Percentiles rank a stretch among this genome's conserved stretches.
These are phyloP conservation scores for Arthrobotrys sinensis DNA, from an alignment of 2,329 filamentous ascomycete genomes.

Conservation along the genomic window DNA sequence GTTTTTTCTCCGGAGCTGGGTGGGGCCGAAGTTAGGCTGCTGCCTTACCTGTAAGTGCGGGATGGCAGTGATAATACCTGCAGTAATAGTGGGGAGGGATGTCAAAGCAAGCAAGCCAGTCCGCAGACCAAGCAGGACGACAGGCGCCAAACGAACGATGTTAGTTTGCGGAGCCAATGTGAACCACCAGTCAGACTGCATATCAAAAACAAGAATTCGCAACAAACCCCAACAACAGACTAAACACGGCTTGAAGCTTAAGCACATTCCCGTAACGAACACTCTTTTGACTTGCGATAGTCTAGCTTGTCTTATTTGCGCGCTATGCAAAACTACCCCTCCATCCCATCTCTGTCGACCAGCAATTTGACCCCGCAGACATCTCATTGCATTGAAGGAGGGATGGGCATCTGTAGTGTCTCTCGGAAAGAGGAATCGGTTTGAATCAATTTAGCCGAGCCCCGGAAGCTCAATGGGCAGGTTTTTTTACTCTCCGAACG, in stretches of 20 bases:
- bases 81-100: conserved; percentile 58
- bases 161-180: conserved; percentile 6
- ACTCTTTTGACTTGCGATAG: conserved; percentile 30
- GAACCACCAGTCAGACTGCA: conserved; percentile 20
- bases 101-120: conserved; percentile 33
- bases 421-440: conserved; percentile 48
- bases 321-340: conserved; percentile 42
- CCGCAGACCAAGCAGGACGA: conserved; percentile 29
- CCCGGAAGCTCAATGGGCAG: conserved; percentile 51
- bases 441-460: conserved; percentile 59
- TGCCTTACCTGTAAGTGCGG: conserved; percentile 61
- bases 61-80: conserved; percentile 61
- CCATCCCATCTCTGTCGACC: conserved; percentile 36
- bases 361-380: conserved; percentile 40
- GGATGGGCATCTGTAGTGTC: conserved; percentile 10
- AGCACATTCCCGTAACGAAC: conserved; percentile 39
- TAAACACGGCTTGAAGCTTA: conserved; percentile 24
- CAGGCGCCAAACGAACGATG: conserved; percentile 44
- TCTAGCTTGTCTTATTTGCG: conserved; percentile 26
- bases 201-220: conserved; percentile 39
- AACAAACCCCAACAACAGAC: conserved; percentile 32
- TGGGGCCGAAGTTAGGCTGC: conserved; percentile 61
- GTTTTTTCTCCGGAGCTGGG: conserved; percentile 54
- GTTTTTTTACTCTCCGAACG: conserved; percentile 52
- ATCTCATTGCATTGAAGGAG: conserved; percentile 35